Conservation (phyloP, 441 rosid species). For the Macaranga tanarius region DNA sequence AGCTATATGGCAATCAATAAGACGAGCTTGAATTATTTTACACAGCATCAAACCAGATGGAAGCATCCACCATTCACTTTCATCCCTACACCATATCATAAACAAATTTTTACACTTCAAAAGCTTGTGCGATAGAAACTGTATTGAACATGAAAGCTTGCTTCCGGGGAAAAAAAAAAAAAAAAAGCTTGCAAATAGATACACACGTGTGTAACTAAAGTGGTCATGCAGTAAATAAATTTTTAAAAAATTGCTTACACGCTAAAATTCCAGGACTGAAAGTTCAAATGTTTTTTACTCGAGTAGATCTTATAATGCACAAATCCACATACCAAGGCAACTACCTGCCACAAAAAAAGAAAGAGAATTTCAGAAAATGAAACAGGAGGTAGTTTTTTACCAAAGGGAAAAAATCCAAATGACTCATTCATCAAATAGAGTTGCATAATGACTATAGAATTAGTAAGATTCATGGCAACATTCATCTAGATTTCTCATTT, state of each 20-base stretch:
- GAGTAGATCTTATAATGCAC: slow-evolving; percentile 56
- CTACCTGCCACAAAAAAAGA: slow-evolving; percentile 38
- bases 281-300: slow-evolving; percentile 53
- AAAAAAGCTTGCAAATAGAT: no score
- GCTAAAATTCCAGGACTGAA: slow-evolving; percentile 88
- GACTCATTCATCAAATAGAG: background rate
- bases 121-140: background rate
- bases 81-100: slow-evolving; percentile 85
- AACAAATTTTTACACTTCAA: no score
- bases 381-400: background rate
- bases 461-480: background rate
- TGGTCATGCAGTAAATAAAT: background rate
- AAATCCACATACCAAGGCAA: slow-evolving; percentile 72
- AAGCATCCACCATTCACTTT: slow-evolving; percentile 97
- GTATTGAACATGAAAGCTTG: background rate
- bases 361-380: background rate
- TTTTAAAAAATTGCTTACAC: slow-evolving; percentile 42
- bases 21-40: slow-evolving; percentile 72
- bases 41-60: slow-evolving; percentile 65
- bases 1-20: slow-evolving; percentile 76
- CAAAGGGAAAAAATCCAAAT: background rate
- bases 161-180: no score
- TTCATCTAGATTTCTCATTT: background rate
- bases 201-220: background rate
- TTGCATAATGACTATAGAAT: background rate